Percentiles rank a stretch among this genome's conserved stretches.
Conservation (phyloP, 345 rosid genomes). For the Geranium brycei region DNA sequence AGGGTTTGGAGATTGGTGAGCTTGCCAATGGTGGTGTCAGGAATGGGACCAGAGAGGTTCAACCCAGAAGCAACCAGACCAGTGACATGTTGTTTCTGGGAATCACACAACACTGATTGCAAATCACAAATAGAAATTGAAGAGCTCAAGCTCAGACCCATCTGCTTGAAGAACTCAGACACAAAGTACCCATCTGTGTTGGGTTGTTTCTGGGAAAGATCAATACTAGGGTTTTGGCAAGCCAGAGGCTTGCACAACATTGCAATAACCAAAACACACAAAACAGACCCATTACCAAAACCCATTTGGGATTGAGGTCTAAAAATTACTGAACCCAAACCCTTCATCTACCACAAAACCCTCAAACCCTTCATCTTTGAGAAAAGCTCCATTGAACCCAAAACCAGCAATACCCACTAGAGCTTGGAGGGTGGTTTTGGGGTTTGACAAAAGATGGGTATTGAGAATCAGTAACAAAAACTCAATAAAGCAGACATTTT, state of each 20-base stretch:
- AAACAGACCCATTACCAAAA: slow-evolving; percentile 23
- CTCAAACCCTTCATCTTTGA: neutral
- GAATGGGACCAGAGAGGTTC: slow-evolving; percentile 63
- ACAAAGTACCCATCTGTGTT: slow-evolving; percentile 77
- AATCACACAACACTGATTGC: slow-evolving; percentile 64
- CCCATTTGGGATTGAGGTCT: slow-evolving; percentile 34
- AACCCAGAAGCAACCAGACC: slow-evolving; percentile 39
- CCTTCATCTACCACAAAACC: neutral
- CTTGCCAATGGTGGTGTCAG: slow-evolving; percentile 80
- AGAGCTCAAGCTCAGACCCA: too few species aligned
- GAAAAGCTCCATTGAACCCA: slow-evolving; percentile 8
- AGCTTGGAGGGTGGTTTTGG: neutral
- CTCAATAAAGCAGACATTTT: slow-evolving; percentile 6
- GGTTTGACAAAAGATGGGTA: neutral
- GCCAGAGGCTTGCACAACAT: slow-evolving; percentile 36
- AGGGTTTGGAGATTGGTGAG: slow-evolving; percentile 58
- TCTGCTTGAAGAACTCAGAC: slow-evolving; percentile 41
- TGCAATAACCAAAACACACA: slow-evolving; percentile 43
- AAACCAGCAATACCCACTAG: slow-evolving; percentile 1
- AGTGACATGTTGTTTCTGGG: slow-evolving; percentile 32
- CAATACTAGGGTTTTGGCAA: slow-evolving; percentile 16
- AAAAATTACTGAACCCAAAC: slow-evolving; percentile 12
- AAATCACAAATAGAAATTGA: slow-evolving; percentile 55
- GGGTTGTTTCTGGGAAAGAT: slow-evolving; percentile 29
- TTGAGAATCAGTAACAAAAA: neutral